Base-by-base conservation (phyloP, 106 monocot genomes). In the Dendrobium catenatum region DNA sequence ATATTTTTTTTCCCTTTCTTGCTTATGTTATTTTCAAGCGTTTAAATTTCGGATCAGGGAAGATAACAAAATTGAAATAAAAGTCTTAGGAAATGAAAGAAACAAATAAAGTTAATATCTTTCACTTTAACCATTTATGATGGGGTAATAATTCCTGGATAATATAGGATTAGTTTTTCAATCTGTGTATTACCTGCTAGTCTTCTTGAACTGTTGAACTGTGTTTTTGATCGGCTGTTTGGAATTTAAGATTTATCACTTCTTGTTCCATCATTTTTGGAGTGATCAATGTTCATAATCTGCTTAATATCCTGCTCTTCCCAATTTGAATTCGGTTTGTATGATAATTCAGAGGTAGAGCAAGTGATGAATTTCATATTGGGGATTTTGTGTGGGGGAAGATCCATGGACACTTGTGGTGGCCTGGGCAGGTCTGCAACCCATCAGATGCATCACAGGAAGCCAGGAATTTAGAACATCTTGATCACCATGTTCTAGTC, bases 351-450 rank as follows among this genome's bases (percentile, higher is more conserved):
- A 42, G 78, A 56, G 8, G 31, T 40, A 27, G 58, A 41, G 31
- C 18, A 13, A 51, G 20, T 27, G 22, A 47, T 48, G 76, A 27
- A 76, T 76, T 26, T 49, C 46, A 15, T 6, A 49, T 76, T 76
- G 88, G 86, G 67, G 92, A 95, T 43, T 77, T 95, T 68, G 92
- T 92, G 19, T 95, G 94, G 94, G 88, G 83, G 0, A 95, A 89
- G 92, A 81, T 79, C 78, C 90, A 85, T 87, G 40, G 43, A 44
- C 86, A 88, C 6, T 85, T 77, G 6, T 94, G 94, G 94, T 95
- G 94, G 94, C 94, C 94, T 4, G 94, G 81, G 4, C 86, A 79
- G 42, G 85, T 94, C 7, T 66, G 43, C 72, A 91, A 86, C 26
- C 86, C 85, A 0, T 80, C 74, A 24, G 54, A 68, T 9, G 85